Base-by-base conservation (phyloP, 2,329 filamentous ascomycete genomes). In the Alternaria panax region DNA sequence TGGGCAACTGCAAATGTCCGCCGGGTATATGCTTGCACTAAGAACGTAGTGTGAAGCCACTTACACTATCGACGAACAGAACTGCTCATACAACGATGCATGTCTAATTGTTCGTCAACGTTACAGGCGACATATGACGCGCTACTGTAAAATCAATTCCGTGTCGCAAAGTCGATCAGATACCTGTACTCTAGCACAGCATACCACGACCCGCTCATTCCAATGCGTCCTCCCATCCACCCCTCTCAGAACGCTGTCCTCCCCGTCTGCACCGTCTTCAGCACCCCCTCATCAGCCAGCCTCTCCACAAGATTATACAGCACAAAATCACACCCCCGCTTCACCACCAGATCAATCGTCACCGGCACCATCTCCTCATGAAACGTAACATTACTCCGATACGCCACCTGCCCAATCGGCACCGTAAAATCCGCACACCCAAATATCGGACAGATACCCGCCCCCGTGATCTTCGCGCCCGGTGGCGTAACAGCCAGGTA, bases 271-370 rank as follows among this genome's bases (percentile, higher is more conserved):
- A 81, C 75, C 0, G 70, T 71, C 63, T 68, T 75, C 62, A 81
- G 42, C 8, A 80, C 71, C 1, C 79, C 79, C 38, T 71, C 68
- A 48, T 80, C 75, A 9, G 79, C 79, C 51, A 82, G 59, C 66
- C 70, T 76, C 62, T 80, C 73, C 54, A 80, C 71, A 72, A 82
- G 74, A 30, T 80, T 78, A 57, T 75, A 79, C 24, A 82, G 55
- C 64, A 81, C 72, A 59, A 79, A 79, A 54, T 82, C 80, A 57
- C 80, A 82, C 1, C 80, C 80, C n/a, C 78, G 59, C 62, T 75
- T 79, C 7, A 80, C 80, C 8, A 82, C 75, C 53, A 82, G 62
- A 28, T 76, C 79, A 2, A 81, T 75, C 11, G 79, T 80, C 7
- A 82, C 79, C 8, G 80, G 80, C 46, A 81, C 69, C 66, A 77